phyloP scores from a whole-genome alignment of 306 rosid genomes.

The apple (Malus domestica) region ASM211411v1 NC_041791.1:32335001-32335500 shows the following conservation, averaged over 20 bases:
- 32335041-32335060: slow-evolving; percentile 71
- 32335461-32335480: slow-evolving; percentile 11
- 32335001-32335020: slow-evolving; percentile 81
- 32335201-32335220: slow-evolving; percentile 54
- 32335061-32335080: slow-evolving; percentile 64
- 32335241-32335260: slow-evolving; percentile 90
- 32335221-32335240: slow-evolving; percentile 80
- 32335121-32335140: neutral
- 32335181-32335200: slow-evolving; percentile 16
- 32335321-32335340: slow-evolving; percentile 16
- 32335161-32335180: slow-evolving; percentile 33
- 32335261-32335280: slow-evolving; percentile 97
- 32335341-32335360: neutral
- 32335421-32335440: slow-evolving; percentile 16
- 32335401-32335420: slow-evolving; percentile 22
- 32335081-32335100: slow-evolving; percentile 71
- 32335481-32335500: neutral
- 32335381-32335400: neutral
- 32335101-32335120: slow-evolving; percentile 52
- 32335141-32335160: slow-evolving; percentile 14
- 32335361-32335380: neutral
- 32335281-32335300: slow-evolving; percentile 92
- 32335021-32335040: slow-evolving; percentile 53
- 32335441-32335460: neutral
- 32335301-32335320: slow-evolving; percentile 59